Evolutionary conservation across 768 basidiomycete species (phyloP), one percentile per base, ranked within the genome.

Genomic region (Mycena epipterygia): DNA sequence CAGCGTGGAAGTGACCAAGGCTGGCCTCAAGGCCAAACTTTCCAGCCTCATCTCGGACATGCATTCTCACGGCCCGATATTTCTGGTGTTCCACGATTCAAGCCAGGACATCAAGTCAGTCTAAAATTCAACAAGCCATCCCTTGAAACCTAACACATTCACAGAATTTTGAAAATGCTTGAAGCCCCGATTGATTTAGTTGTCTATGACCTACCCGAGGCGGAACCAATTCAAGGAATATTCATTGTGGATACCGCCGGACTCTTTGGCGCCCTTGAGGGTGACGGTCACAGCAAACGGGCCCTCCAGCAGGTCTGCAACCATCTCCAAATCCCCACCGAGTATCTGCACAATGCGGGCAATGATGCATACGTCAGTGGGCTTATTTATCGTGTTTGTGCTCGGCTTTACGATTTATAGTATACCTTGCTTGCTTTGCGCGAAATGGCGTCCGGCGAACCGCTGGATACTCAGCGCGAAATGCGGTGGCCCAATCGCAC

Each of bases 61-160:
- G 58, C 70, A 77, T 16, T 69, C 77, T 19, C 73, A 80, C 27
- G 92, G 92, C 3, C 91, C 93, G 0, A 79, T 95, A 21, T 94
- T 90, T 77, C 85, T 96, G 48, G 87, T 96, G 16, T 94, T 96
- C 78, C 95, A 97, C 78, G 94, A 95, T 77, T 84, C 87, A 55
- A 87, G 81, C 67, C 89, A 92, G 72, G 95, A 97, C 79, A 85
- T 95, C 79, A 93, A 93, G 92, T 93, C 51, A 48, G 82, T 67
- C n/a, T 39, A 25, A 32, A 13, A 56, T 39, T 67, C 27, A 23
- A 32, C 51, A 0, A 6, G 33, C 49, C 2, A 35, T 16, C 30
- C 37, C 27, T 27, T 6, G 3, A 0, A 11, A 25, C 19, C 30
- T 51, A 27, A 37, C 17, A 12, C 16, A n/a, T 30, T 17, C n/a